Base-by-base conservation (phyloP, 495 filamentous ascomycete genomes). In the Filosporella fistucella region DNA sequence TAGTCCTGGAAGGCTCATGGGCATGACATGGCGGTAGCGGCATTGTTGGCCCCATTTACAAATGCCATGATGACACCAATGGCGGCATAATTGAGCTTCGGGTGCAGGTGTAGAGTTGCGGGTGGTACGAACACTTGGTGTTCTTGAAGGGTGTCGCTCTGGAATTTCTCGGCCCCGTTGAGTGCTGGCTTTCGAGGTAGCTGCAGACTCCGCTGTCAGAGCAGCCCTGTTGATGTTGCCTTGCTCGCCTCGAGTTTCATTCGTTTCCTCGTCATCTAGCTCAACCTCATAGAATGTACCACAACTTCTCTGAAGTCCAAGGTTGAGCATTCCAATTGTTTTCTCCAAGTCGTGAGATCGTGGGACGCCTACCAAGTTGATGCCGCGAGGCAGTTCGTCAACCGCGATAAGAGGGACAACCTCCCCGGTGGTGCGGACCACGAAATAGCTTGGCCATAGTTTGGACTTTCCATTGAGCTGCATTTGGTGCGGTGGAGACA, bases 381-480 rank as follows among this genome's bases (percentile, higher is more conserved):
- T 44, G 55, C 62, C 65, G 5, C 57, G 58, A 0, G 69, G 72
- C 0, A 77, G 65, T 51, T 74, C 65, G 46, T 72, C 71, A 10
- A 68, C 57, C 0, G 69, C 59, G 17, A 75, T 58, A 16, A 75
- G 63, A 0, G 70, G 72, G 11, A 74, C 68, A 22, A 70, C 58
- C 16, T 63, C 55, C 0, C 65, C 64, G 0, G 55, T 62, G 9
- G 62, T 66, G 2, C 68, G 62, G 45, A 68, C 63, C 21, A 75
- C 30, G 47, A 68, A 74, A 54, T 63, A 55, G 18, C 45, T 44
- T n/a, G 56, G 61, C 20, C 50, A 50, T 26, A 53, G 49, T 24
- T 45, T n/a, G n/a, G n/a, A n/a, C n/a, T n/a, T n/a, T n/a, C n/a
- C n/a, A n/a, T n/a, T n/a, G n/a, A n/a, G n/a, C n/a, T n/a, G n/a